Conservation (phyloP, 2,329 filamentous ascomycete species). For the Leptosphaerulina australis region DNA sequence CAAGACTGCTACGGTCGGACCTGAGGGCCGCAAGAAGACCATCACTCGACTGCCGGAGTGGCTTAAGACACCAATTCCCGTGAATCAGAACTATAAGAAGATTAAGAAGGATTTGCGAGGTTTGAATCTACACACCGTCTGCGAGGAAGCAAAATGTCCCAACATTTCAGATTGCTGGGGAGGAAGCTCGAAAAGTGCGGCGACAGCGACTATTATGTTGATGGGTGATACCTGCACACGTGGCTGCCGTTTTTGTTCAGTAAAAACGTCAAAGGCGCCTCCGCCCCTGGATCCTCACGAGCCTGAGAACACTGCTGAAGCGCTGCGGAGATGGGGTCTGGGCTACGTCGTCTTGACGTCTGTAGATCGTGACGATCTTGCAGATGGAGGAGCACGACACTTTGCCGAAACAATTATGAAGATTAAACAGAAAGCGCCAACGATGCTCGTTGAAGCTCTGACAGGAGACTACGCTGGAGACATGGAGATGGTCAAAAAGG, state of each 20-base stretch:
- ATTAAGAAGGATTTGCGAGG: constrained; percentile 94
- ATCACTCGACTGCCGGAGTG: constrained; percentile 83
- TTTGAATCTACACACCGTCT: constrained; percentile 90
- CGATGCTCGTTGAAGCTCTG: constrained; percentile 79
- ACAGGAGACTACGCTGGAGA: constrained; percentile 89
- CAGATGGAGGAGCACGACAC: constrained; percentile 85
- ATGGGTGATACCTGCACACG: constrained; percentile 99
- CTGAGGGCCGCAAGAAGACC: constrained; percentile 66
- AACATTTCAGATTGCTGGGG: constrained; percentile 99
- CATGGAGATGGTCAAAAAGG: constrained; percentile 81
- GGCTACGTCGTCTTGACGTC: constrained; percentile 94
- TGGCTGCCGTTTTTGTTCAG: constrained; percentile 94
- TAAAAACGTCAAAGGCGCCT: constrained; percentile 80
- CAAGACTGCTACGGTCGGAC: constrained; percentile 66
- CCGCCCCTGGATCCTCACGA: constrained; percentile 92
- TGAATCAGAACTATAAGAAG: constrained; percentile 85
- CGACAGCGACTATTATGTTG: constrained; percentile 98
- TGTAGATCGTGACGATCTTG: constrained; percentile 91
- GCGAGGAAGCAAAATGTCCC: constrained; percentile 94
- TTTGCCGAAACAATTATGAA: constrained; percentile 92
- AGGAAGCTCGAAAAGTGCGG: constrained; percentile 82
- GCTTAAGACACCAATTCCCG: constrained; percentile 95
- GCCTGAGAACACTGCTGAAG: constrained; percentile 95
- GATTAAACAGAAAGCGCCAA: constrained; percentile 77
- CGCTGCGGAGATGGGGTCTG: constrained; percentile 87